Percentiles rank a stretch among this genome's conserved stretches.
Evolutionary conservation across 306 rosid genomes (phyloP).

Genomic region (Fagus sylvatica): DNA sequence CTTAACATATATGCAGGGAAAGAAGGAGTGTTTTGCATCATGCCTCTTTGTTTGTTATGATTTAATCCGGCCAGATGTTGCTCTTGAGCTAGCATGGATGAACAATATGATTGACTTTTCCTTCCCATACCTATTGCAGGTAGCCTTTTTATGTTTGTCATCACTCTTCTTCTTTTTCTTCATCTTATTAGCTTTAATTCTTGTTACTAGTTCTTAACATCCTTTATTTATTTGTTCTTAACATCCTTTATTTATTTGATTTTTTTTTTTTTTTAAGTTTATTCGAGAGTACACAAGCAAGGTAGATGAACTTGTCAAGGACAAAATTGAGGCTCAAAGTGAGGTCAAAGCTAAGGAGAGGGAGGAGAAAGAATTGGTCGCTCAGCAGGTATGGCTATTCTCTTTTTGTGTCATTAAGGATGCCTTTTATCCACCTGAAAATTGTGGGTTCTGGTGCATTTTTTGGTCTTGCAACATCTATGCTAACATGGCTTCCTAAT

Average conservation of each 20-base stretch:
- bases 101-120: constrained; percentile 94
- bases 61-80: constrained; percentile 81
- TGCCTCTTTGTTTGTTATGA: constrained; percentile 98
- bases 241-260: not conserved
- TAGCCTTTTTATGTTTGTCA: constrained; percentile 8
- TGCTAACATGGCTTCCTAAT: not conserved
- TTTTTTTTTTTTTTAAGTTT: constrained; percentile 42
- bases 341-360: constrained; percentile 78
- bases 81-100: constrained; percentile 94
- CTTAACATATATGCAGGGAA: constrained; percentile 60
- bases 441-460: not conserved
- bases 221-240: constrained; percentile 4
- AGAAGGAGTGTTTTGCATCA: constrained; percentile 98
- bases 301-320: constrained; percentile 84
- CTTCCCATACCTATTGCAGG: constrained; percentile 93
- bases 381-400: constrained; percentile 67
- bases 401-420: not conserved
- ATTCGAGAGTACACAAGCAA: constrained; percentile 88
- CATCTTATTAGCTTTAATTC: constrained; percentile 1
- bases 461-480: not conserved
- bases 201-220: constrained; percentile 5
- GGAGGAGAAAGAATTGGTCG: constrained; percentile 80
- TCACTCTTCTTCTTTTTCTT: not conserved
- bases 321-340: constrained; percentile 68
- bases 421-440: not conserved